phyloP scores from a whole-genome alignment of 202 grass and related monocot genomes.

The Setaria italica region DNA sequence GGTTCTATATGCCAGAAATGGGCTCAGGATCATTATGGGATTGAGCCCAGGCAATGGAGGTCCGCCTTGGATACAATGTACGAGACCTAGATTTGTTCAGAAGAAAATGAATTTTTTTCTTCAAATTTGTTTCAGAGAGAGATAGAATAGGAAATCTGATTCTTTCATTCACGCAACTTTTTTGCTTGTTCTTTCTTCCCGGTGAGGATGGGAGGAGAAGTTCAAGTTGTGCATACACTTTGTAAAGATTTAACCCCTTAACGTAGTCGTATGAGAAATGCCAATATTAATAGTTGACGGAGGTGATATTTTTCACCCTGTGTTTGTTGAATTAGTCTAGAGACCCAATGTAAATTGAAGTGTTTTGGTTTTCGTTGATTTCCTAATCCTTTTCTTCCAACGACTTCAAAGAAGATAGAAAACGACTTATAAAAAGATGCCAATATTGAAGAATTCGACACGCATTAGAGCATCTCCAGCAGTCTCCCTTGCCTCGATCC shows the following conservation, averaged over 20 bases:
- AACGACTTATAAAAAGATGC: background rate
- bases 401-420: background rate
- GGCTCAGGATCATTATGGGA: background rate
- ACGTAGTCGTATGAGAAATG: background rate
- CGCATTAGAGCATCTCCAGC: too few species aligned
- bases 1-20: slow-evolving; percentile 2
- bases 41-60: slow-evolving; percentile 49
- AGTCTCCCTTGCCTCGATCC: too few species aligned
- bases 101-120: background rate
- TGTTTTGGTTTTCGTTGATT: background rate
- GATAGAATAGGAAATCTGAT: slow-evolving; percentile 26
- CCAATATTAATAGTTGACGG: slow-evolving; percentile 14
- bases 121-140: background rate
- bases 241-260: background rate
- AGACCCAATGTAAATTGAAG: background rate
- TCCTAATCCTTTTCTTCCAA: background rate
- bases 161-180: slow-evolving; percentile 23
- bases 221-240: background rate
- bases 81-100: slow-evolving; percentile 21
- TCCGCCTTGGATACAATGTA: slow-evolving; percentile 56
- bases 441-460: background rate
- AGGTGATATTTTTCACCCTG: background rate
- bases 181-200: background rate
- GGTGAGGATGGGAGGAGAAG: background rate
- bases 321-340: background rate